These are phyloP conservation scores for Blastocystis sp. DNA, from an alignment of 352 stramenopile species.

Conservation along the genomic window DNA sequence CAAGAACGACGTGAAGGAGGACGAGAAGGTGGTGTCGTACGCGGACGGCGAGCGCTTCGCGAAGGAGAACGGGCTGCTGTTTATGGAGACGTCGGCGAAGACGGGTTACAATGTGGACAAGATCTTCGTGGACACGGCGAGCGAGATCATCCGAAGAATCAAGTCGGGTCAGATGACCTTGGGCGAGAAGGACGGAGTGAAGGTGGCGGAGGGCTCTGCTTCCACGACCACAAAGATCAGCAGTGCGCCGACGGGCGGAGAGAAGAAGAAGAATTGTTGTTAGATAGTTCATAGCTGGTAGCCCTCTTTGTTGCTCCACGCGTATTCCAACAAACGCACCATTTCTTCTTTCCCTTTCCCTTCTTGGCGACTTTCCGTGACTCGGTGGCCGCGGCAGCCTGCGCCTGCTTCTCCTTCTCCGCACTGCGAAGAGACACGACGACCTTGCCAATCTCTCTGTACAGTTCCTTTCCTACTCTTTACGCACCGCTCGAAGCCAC, in stretches of 20 bases:
- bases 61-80: slow-evolving; percentile 68
- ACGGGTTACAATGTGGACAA: slow-evolving; percentile 72
- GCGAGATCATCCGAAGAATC: slow-evolving; percentile 66
- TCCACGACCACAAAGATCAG: neutral
- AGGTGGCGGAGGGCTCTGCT: neutral
- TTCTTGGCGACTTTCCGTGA: slow-evolving; percentile 2
- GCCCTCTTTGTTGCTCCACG: neutral
- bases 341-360: slow-evolving; percentile 64
- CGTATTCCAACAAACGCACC: slow-evolving; percentile 24
- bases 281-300: slow-evolving; percentile 4
- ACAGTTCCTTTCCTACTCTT: slow-evolving; percentile 56
- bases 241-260: neutral
- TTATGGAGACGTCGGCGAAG: slow-evolving; percentile 71
- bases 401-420: neutral
- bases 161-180: slow-evolving; percentile 60
- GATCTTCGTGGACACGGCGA: slow-evolving; percentile 65
- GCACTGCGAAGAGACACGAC: slow-evolving; percentile 9
- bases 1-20: slow-evolving; percentile 59
- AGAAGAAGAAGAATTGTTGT: slow-evolving; percentile 65
- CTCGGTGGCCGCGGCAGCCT: neutral
- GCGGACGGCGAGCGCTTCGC: slow-evolving; percentile 60
- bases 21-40: slow-evolving; percentile 58
- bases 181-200: slow-evolving; percentile 66
- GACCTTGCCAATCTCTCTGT: slow-evolving; percentile 47
- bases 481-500: neutral